Evolutionary conservation across 140 eudicot genomes (phyloP), one percentile per base, ranked within the genome.

Genomic region (Ambrosia hybrid): DNA sequence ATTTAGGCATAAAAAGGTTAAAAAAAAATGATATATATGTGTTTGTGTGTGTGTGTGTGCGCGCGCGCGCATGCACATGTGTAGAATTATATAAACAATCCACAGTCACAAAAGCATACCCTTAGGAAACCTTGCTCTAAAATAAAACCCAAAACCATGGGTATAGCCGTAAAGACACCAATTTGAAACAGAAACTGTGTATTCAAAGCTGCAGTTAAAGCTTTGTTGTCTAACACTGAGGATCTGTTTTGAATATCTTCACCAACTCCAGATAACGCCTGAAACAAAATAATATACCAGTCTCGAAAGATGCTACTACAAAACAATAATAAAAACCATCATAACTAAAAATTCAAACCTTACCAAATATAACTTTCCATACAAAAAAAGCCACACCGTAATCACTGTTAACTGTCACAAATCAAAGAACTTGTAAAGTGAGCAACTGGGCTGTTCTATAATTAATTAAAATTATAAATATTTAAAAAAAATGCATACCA

Each of bases 231-330:
- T 9, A 81, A 55, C 17, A 95, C 76, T 0, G 73, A 67, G 9
- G 96, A 90, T 78, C 90, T 76, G 17, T 56, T 74, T 73, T 88
- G 87, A 8, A 91, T 73, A 65, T 78, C 80, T 79, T 86, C 99
- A 74, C 97, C 99, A 74, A 95, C 97, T 57, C 99, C 99, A 72
- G 99, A 95, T 72, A 95, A 80, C 57, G 97, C 99, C 99, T 94
- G 89, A 73, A 79, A 85, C 12, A 80, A 73, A 17, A 55, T 51
- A 17, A 73, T 30, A 43, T 30, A 55, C 38, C 7, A 9, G 70
- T 65, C 13, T 68, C 57, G 63, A 65, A 21, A 11, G 51, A 60
- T 30, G 38, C 3, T 6, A 12, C 17, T 5, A 64, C 36, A 17
- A 38, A 76, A 72, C 46, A 9, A 16, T 71, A 17, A 57, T 14